Evolutionary conservation across 306 rosid genomes (phyloP).

Genomic region (Glycine latifolia): DNA sequence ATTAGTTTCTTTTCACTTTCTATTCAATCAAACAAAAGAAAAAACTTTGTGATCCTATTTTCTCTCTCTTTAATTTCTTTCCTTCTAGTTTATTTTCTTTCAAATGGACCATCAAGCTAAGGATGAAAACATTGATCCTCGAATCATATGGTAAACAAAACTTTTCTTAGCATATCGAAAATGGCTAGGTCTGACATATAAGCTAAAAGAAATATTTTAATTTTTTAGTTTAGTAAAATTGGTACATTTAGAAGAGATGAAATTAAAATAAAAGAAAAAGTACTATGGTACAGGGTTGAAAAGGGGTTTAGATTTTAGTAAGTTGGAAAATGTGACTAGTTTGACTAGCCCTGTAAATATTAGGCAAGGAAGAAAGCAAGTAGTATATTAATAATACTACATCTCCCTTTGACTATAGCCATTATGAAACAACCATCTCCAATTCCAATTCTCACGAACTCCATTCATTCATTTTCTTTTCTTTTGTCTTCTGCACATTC

Average conservation of each 20-base stretch:
- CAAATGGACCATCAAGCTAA: no score
- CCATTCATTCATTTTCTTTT: background rate
- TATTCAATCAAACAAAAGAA: no score
- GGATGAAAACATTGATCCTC: no score
- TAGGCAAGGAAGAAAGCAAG: no score
- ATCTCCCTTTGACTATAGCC: slow-evolving; percentile 34
- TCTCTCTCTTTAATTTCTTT: no score
- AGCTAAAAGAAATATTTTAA: no score
- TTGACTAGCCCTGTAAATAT: slow-evolving; percentile 37
- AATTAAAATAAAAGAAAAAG: no score
- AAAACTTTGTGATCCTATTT: no score
- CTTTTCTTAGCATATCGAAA: background rate
- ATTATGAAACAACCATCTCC: background rate
- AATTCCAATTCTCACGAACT: slow-evolving; percentile 24
- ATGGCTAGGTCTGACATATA: background rate
- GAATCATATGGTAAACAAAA: no score
- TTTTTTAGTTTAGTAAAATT: background rate
- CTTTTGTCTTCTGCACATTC: no score
- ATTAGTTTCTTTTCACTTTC: no score
- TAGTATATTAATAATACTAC: background rate
- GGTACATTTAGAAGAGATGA: background rate
- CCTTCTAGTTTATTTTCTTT: no score
- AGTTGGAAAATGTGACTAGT: slow-evolving; percentile 21
- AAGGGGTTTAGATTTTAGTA: background rate
- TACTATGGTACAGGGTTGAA: background rate